Percentiles rank a stretch among this genome's conserved stretches.
phyloP scores from a whole-genome alignment of 2,329 filamentous ascomycete species.

The Epichloe uncinata region DNA sequence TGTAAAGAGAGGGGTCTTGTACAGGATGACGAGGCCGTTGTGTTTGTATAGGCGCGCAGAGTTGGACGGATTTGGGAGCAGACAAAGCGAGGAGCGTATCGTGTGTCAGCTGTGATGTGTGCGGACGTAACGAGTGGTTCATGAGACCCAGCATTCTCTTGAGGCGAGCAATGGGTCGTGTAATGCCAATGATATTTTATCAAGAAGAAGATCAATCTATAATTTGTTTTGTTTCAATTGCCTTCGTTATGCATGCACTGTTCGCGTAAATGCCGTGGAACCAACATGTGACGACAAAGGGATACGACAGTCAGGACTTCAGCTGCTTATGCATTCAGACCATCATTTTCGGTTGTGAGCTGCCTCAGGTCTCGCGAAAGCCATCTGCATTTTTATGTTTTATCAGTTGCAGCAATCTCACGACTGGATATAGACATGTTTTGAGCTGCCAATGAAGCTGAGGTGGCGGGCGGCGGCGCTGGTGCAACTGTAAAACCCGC shows the following conservation, averaged over 20 bases:
- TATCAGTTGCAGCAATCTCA: too few relatives aligned
- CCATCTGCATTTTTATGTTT: too few relatives aligned
- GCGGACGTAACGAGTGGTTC: conserved; percentile 5
- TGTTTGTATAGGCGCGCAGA: background rate
- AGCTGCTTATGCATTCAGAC: too few relatives aligned
- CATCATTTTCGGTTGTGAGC: too few relatives aligned
- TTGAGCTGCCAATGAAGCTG: background rate
- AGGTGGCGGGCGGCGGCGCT: background rate
- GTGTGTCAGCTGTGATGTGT: background rate
- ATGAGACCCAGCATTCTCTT: conserved; percentile 23
- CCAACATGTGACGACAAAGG: background rate
- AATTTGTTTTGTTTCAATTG: background rate
- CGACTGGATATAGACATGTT: background rate
- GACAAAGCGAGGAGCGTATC: background rate
- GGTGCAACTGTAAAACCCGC: background rate
- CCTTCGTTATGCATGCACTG: background rate
- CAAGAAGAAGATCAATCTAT: background rate
- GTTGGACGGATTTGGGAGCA: background rate
- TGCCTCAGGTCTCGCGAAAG: too few relatives aligned
- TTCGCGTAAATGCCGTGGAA: too few relatives aligned
- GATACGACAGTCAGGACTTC: too few relatives aligned
- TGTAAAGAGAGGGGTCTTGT: conserved; percentile 35
- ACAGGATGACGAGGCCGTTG: background rate
- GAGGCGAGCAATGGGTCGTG: conserved; percentile 21
- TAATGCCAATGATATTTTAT: conserved; percentile 14